phyloP scores from a whole-genome alignment of 2,329 filamentous ascomycete genomes.

The Aspergillus sp. region DNA sequence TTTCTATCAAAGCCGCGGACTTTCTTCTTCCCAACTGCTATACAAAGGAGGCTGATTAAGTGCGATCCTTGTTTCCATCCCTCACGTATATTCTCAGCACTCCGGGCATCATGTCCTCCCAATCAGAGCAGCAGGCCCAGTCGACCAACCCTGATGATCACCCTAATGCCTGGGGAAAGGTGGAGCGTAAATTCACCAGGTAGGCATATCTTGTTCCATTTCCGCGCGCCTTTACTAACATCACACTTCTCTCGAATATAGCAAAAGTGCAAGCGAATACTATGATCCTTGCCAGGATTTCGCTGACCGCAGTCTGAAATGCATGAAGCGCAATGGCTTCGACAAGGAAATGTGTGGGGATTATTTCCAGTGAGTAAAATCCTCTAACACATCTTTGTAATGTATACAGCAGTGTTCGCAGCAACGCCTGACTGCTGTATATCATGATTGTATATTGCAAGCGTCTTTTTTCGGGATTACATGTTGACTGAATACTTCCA shows the following conservation, averaged over 20 bases:
- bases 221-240: slow-evolving; percentile 3
- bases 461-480: neutral
- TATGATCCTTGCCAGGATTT: slow-evolving; percentile 95
- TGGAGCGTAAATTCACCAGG: slow-evolving; percentile 61
- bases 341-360: slow-evolving; percentile 88
- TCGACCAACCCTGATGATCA: slow-evolving; percentile 9
- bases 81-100: neutral
- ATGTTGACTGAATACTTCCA: slow-evolving; percentile 33
- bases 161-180: slow-evolving; percentile 57
- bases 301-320: slow-evolving; percentile 78
- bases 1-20: neutral
- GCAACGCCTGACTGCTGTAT: too few relatives aligned
- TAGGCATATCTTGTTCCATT: slow-evolving; percentile 34
- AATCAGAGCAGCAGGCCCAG: slow-evolving; percentile 34
- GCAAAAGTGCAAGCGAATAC: slow-evolving; percentile 85
- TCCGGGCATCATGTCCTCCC: slow-evolving; percentile 14
- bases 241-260: slow-evolving; percentile 33
- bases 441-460: too few relatives aligned
- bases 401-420: too few relatives aligned
- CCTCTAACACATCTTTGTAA: too few relatives aligned
- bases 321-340: slow-evolving; percentile 81
- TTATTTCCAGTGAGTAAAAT: slow-evolving; percentile 83
- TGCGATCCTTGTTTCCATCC: too few relatives aligned
- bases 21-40: neutral
- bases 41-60: neutral